Evolutionary conservation across 495 filamentous ascomycete genomes (phyloP).

Genomic region (Daldinia grandis): DNA sequence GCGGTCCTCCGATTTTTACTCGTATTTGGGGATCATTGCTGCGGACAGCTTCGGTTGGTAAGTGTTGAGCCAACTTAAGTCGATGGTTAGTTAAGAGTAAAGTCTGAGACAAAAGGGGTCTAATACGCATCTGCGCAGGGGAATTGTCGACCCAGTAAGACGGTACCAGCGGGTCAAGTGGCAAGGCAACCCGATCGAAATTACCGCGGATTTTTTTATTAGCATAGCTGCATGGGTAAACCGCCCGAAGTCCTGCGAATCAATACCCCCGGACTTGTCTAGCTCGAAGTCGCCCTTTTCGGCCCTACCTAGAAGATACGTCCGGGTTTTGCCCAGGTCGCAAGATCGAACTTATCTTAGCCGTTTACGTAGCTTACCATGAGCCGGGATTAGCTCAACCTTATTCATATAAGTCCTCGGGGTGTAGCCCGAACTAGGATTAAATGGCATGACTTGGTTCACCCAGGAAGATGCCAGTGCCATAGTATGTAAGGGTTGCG

Average conservation of each 20-base stretch:
- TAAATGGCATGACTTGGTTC: slow-evolving; percentile 10
- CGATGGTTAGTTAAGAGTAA: not conserved
- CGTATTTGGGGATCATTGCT: slow-evolving; percentile 7
- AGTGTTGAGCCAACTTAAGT: not conserved
- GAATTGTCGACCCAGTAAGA: slow-evolving; percentile 12
- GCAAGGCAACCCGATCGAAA: slow-evolving; percentile 4
- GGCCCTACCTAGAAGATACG: slow-evolving; percentile 24
- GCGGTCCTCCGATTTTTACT: slow-evolving; percentile 16
- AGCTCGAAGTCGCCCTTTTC: slow-evolving; percentile 16
- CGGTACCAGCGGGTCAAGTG: slow-evolving; percentile 21
- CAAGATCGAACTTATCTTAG: slow-evolving; percentile 8
- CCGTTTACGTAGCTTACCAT: not conserved
- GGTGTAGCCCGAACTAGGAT: not conserved
- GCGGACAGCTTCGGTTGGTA: slow-evolving; percentile 16
- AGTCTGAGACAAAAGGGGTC: not conserved
- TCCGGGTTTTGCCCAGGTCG: not conserved
- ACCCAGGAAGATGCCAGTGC: not conserved
- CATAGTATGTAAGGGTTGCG: too few species aligned
- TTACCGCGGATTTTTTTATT: not conserved
- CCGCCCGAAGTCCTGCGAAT: slow-evolving; percentile 11
- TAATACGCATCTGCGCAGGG: not conserved
- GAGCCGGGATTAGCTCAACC: slow-evolving; percentile 4
- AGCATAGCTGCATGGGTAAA: slow-evolving; percentile 6
- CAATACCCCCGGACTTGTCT: slow-evolving; percentile 9
- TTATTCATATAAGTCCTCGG: slow-evolving; percentile 4